Evolutionary conservation across 768 basidiomycete species (phyloP).

Genomic region (Lyophyllum shimeji): DNA sequence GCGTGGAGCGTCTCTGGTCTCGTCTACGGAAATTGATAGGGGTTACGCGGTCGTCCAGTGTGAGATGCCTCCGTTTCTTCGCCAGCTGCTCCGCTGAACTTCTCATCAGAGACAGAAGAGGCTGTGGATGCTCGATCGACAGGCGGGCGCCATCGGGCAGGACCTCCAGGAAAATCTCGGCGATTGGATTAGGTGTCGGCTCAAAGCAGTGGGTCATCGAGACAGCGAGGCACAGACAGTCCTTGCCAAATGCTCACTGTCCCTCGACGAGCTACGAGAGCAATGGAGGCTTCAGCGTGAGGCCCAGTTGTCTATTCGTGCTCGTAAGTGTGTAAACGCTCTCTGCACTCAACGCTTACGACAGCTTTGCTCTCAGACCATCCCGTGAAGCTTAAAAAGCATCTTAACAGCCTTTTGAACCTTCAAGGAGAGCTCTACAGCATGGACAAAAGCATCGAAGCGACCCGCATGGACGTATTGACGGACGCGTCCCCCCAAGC

Average conservation of each 20-base stretch:
- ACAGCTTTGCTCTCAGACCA: not conserved
- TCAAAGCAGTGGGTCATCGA: constrained; percentile 17
- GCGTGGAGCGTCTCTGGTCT: constrained; percentile 29
- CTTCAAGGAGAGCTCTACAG: constrained; percentile 27
- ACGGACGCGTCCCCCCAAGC: not conserved
- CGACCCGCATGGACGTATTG: not conserved
- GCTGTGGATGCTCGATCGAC: constrained; percentile 34
- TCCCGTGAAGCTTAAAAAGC: constrained; percentile 14
- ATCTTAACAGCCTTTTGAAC: constrained; percentile 28
- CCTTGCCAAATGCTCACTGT: constrained; percentile 19
- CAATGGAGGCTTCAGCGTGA: constrained; percentile 34
- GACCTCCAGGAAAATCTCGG: constrained; percentile 30
- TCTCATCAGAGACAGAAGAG: constrained; percentile 18
- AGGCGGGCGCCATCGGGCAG: constrained; percentile 22
- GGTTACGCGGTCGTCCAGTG: constrained; percentile 28
- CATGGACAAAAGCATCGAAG: constrained; percentile 22
- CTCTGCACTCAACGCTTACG: too few species aligned
- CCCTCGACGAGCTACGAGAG: constrained; percentile 17
- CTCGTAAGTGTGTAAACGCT: constrained; percentile 22
- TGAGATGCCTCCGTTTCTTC: constrained; percentile 22
- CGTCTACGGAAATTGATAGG: constrained; percentile 31
- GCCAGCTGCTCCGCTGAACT: not conserved
- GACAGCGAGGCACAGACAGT: constrained; percentile 6
- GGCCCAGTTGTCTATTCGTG: constrained; percentile 26
- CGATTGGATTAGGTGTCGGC: constrained; percentile 26